These are phyloP conservation scores for Microdochium bolleyi DNA, from an alignment of 2,329 filamentous ascomycete genomes.

Conservation along the genomic window DNA sequence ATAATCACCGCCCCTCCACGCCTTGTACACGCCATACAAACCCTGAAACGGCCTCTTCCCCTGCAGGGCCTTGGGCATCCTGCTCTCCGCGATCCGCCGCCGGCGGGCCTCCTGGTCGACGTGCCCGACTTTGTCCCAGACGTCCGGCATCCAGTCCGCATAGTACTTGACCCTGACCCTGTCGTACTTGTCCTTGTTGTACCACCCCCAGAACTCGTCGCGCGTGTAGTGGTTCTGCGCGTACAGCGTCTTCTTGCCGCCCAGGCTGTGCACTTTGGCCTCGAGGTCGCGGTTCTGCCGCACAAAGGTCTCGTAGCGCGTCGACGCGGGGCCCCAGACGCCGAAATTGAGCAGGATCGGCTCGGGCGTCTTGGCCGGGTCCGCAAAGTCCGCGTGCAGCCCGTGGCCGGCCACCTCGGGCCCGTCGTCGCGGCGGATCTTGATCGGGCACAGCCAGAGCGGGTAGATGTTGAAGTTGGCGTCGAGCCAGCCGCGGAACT, in stretches of 20 bases:
- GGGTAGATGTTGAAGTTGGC: slow-evolving; percentile 39
- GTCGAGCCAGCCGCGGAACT: slow-evolving; percentile 42
- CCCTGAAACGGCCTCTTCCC: slow-evolving; percentile 34
- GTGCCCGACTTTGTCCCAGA: slow-evolving; percentile 58
- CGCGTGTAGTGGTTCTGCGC: slow-evolving; percentile 62
- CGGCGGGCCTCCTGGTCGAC: slow-evolving; percentile 31
- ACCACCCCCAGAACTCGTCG: slow-evolving; percentile 60
- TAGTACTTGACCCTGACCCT: slow-evolving; percentile 47
- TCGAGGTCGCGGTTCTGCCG: slow-evolving; percentile 52
- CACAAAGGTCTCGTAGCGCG: slow-evolving; percentile 36
- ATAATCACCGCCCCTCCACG: slow-evolving; percentile 36
- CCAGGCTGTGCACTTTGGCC: slow-evolving; percentile 45
- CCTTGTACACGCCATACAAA: slow-evolving; percentile 36
- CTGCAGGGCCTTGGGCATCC: slow-evolving; percentile 22
- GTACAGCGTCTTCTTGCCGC: slow-evolving; percentile 64
- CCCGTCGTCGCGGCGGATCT: slow-evolving; percentile 26
- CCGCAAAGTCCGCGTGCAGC: slow-evolving; percentile 36
- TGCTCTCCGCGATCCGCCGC: slow-evolving; percentile 18
- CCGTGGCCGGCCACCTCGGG: slow-evolving; percentile 24
- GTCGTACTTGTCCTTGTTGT: slow-evolving; percentile 53
- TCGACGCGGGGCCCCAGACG: slow-evolving; percentile 47
- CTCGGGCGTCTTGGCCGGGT: slow-evolving; percentile 22
- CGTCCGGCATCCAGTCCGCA: slow-evolving; percentile 50
- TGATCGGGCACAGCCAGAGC: slow-evolving; percentile 48
- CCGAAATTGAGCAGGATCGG: slow-evolving; percentile 49